A percentile compares a stretch with the other conserved stretches of the same genome.
phyloP scores from a whole-genome alignment of 2,329 filamentous ascomycete genomes.

The Apiospora aurea region DNA sequence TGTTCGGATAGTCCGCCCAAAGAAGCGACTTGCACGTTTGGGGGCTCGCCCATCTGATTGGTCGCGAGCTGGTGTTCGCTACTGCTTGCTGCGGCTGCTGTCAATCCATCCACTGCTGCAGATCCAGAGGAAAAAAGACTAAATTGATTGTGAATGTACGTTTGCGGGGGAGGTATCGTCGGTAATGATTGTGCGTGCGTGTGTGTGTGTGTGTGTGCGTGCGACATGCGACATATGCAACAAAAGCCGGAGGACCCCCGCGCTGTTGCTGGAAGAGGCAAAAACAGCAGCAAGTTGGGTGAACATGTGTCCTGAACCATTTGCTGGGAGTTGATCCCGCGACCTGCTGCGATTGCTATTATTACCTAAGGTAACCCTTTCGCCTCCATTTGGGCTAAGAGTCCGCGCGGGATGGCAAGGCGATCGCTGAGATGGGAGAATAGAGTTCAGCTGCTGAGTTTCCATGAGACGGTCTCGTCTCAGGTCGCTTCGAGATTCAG shows the following conservation, averaged over 20 bases:
- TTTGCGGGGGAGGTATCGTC: not conserved
- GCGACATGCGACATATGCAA: not conserved
- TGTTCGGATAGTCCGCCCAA: constrained; percentile 5
- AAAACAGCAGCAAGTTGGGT: not conserved
- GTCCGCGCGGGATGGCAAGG: not conserved
- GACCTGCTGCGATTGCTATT: not conserved
- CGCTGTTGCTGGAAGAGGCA: not conserved
- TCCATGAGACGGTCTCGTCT: constrained; percentile 19
- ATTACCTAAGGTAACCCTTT: not conserved
- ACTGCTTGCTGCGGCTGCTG: no score
- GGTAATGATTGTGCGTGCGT: not conserved
- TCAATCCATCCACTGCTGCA: not conserved
- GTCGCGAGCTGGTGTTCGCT: not conserved
- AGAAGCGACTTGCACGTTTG: constrained; percentile 15
- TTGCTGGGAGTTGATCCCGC: constrained; percentile 8
- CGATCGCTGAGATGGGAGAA: not conserved
- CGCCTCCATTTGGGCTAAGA: not conserved
- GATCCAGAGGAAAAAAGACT: constrained; percentile 2
- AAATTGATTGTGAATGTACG: not conserved
- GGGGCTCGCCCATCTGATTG: not conserved
- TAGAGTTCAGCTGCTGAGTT: constrained; percentile 19
- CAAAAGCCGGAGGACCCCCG: not conserved
- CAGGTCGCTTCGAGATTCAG: constrained; percentile 11
- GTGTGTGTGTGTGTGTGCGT: not conserved
- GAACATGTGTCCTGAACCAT: constrained; percentile 7